Evolutionary conservation across 208 protist species (phyloP).

Genomic region (Acanthamoeba royreba): DNA sequence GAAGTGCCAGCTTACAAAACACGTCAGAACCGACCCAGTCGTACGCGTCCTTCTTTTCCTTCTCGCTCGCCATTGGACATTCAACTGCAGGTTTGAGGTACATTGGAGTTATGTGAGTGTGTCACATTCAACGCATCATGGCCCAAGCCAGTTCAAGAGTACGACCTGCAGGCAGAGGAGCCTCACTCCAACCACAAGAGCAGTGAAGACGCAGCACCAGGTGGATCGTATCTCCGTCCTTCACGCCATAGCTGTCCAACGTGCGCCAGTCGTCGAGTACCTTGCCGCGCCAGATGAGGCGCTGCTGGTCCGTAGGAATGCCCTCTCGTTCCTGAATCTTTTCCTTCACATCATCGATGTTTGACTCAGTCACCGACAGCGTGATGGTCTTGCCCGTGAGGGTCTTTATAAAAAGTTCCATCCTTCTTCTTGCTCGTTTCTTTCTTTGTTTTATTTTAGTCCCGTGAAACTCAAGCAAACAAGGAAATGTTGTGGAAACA

Average conservation of each 20-base stretch:
- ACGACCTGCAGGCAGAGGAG: background rate
- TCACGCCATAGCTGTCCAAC: background rate
- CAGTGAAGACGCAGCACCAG: background rate
- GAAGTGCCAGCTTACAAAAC: background rate
- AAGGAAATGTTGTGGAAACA: too few species aligned
- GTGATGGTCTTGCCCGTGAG: slow-evolving; percentile 64
- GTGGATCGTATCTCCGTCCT: background rate
- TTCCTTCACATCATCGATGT: background rate
- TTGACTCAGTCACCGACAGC: background rate
- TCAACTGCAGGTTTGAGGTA: background rate
- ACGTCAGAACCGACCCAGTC: background rate
- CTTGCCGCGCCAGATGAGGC: background rate
- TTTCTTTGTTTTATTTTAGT: too few species aligned
- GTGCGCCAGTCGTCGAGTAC: background rate
- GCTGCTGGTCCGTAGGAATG: background rate
- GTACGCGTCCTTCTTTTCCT: background rate
- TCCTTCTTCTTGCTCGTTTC: too few species aligned
- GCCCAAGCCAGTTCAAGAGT: too few species aligned
- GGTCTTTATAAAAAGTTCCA: slow-evolving; percentile 59
- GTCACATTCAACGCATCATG: background rate
- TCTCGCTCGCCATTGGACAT: background rate
- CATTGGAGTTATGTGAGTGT: background rate
- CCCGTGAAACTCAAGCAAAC: too few species aligned
- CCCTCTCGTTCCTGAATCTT: background rate
- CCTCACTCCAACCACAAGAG: background rate